A percentile compares a stretch with the other conserved stretches of the same genome.
Conservation (phyloP, 176 grass and related monocot species). For the Triticum timopheevii region DNA sequence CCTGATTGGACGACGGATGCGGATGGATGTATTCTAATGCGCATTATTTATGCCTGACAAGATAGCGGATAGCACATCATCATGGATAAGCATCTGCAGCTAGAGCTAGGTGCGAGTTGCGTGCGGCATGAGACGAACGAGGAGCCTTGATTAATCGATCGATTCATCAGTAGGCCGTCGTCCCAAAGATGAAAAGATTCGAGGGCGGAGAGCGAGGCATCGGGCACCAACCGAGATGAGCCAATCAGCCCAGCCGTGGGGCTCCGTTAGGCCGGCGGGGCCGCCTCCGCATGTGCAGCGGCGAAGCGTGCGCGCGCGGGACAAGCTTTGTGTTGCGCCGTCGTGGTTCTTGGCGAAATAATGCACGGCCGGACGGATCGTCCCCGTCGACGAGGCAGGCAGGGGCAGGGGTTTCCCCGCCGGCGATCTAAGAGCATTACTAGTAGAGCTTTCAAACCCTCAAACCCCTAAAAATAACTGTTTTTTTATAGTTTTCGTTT, state of each 20-base stretch:
- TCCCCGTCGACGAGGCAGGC: neutral
- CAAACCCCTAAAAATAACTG: no score
- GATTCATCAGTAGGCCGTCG: neutral
- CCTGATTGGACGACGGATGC: neutral
- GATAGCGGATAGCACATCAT: neutral
- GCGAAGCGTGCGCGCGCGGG: neutral
- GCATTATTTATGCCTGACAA: neutral
- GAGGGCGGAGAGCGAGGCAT: neutral
- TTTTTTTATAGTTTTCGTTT: no score
- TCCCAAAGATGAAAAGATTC: neutral
- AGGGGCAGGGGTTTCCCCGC: neutral
- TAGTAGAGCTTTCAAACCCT: no score
- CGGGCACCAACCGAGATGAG: neutral
- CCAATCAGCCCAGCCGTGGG: neutral
- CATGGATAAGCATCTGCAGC: slow-evolving; percentile 16
- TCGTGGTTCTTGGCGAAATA: slow-evolving; percentile 23
- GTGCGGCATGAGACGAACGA: neutral
- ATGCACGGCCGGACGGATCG: neutral
- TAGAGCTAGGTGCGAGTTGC: neutral
- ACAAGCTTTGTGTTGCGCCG: neutral
- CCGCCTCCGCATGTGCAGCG: neutral
- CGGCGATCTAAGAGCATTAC: neutral
- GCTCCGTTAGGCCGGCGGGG: neutral
- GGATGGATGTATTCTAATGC: neutral
- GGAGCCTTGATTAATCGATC: neutral